These are phyloP conservation scores for Aspergillus carbonarius DNA, from an alignment of 2,329 filamentous ascomycete genomes.

Conservation along the genomic window DNA sequence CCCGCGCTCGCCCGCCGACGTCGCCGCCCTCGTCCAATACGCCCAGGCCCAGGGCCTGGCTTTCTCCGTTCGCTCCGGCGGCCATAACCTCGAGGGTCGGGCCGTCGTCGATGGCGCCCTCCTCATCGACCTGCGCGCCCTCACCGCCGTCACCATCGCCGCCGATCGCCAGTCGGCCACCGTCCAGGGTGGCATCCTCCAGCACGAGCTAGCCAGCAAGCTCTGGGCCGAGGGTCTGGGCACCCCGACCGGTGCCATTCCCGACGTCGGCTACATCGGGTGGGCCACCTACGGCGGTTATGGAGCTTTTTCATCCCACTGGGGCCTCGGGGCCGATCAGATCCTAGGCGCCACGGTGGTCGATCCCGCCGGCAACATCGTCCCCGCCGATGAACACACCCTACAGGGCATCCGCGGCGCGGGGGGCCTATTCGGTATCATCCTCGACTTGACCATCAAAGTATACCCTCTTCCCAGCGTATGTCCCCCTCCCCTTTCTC, in stretches of 20 bases:
- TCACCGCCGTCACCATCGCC: conserved; percentile 10
- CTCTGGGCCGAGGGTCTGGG: conserved; percentile 11
- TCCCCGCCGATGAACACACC: conserved; percentile 13
- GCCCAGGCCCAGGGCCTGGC: conserved; percentile 1
- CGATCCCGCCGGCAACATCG: conserved; percentile 10
- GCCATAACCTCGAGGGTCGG: conserved; percentile 18
- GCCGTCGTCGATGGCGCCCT: conserved; percentile 9
- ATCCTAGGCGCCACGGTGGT: conserved; percentile 30
- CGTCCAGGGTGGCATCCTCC: conserved; percentile 16
- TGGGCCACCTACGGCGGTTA: conserved; percentile 41
- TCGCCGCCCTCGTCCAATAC: conserved; percentile 10
- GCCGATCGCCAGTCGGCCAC: conserved; percentile 9
- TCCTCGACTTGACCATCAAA: conserved; percentile 20
- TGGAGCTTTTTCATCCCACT: conserved; percentile 27
- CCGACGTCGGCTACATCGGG: conserved; percentile 34
- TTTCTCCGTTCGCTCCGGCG: conserved; percentile 20
- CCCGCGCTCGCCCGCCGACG: conserved; percentile 11
- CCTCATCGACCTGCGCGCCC: conserved; percentile 16
- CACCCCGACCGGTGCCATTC: conserved; percentile 14
- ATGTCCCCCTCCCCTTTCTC: neutral
- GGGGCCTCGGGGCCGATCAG: conserved; percentile 40
- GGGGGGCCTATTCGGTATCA: conserved; percentile 20
- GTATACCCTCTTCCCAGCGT: conserved; percentile 16
- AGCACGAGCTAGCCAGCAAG: conserved; percentile 3
- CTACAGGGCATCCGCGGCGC: conserved; percentile 19